Evolutionary conservation across 23 red algal genomes (phyloP).

Genomic region (Gracilaria caudata): DNA sequence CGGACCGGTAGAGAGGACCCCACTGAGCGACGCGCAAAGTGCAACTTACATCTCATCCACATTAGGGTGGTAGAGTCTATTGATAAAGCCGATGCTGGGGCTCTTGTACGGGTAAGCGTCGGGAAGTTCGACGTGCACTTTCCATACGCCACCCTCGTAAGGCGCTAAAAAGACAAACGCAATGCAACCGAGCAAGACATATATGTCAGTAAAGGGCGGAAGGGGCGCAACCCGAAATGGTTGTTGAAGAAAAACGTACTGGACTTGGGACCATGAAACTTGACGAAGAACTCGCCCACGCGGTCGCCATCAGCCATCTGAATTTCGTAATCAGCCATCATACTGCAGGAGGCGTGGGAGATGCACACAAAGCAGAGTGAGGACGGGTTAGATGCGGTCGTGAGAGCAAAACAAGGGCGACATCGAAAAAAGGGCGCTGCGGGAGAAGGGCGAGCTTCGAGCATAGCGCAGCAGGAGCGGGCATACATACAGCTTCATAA

Average conservation of each 20-base stretch:
- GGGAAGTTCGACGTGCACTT: slow-evolving; percentile 97
- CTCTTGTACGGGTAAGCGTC: slow-evolving; percentile 99
- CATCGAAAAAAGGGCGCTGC: neutral
- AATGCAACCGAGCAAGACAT: neutral
- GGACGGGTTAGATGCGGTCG: neutral
- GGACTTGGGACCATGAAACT: slow-evolving; percentile 95
- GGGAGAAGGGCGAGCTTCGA: neutral
- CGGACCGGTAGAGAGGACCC: neutral
- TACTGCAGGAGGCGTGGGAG: slow-evolving; percentile 35
- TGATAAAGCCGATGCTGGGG: slow-evolving; percentile 97
- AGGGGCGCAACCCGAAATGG: neutral
- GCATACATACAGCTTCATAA: slow-evolving; percentile 97
- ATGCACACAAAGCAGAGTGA: neutral
- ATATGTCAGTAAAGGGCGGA: neutral
- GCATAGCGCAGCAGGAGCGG: neutral
- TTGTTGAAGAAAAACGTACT: slow-evolving; percentile 28
- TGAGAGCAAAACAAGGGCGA: too few relatives aligned
- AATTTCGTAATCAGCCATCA: slow-evolving; percentile 99
- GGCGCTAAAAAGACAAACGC: slow-evolving; percentile 32
- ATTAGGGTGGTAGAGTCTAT: slow-evolving; percentile 98
- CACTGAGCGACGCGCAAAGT: neutral
- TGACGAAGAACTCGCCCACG: slow-evolving; percentile 94
- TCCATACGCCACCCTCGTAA: slow-evolving; percentile 99
- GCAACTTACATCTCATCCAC: slow-evolving; percentile 93
- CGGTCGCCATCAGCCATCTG: slow-evolving; percentile 95